A percentile compares a stretch with the other conserved stretches of the same genome.
Evolutionary conservation across 2,329 filamentous ascomycete genomes (phyloP).

Genomic region (Microcera coccophila): DNA sequence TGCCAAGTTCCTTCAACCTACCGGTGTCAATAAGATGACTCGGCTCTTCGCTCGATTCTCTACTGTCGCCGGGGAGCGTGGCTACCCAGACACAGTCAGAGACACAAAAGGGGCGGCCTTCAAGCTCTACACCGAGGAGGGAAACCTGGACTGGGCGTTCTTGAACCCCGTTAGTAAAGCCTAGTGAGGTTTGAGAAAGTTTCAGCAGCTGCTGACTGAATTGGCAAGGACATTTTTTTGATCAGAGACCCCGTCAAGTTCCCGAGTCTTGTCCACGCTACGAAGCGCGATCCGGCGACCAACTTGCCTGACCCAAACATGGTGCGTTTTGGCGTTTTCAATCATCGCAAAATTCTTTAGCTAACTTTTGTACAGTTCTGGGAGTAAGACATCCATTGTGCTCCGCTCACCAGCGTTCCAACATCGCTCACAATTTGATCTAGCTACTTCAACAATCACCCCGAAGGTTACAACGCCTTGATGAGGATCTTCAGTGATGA

Average conservation of each 20-base stretch:
- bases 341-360: too few species aligned
- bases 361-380: too few species aligned
- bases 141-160: too few species aligned
- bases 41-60: constrained; percentile 63
- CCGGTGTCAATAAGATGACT: constrained; percentile 49
- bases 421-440: too few species aligned
- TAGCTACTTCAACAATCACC: constrained; percentile 51
- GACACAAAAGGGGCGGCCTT: constrained; percentile 66
- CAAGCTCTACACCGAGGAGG: constrained; percentile 61
- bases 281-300: constrained; percentile 70
- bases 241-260: constrained; percentile 70
- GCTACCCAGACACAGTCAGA: constrained; percentile 62
- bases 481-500: constrained; percentile 63
- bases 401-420: too few species aligned
- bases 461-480: constrained; percentile 47
- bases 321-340: too few species aligned
- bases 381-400: too few species aligned
- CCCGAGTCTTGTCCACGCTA: constrained; percentile 71
- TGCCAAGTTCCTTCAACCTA: constrained; percentile 55
- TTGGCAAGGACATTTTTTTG: constrained; percentile 79
- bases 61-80: constrained; percentile 64
- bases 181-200: too few species aligned
- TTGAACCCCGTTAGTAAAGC: too few species aligned
- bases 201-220: constrained; percentile 70
- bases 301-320: constrained; percentile 67